phyloP scores from a whole-genome alignment of 2,329 filamentous ascomycete genomes.

The Fusarium begoniae region DNA sequence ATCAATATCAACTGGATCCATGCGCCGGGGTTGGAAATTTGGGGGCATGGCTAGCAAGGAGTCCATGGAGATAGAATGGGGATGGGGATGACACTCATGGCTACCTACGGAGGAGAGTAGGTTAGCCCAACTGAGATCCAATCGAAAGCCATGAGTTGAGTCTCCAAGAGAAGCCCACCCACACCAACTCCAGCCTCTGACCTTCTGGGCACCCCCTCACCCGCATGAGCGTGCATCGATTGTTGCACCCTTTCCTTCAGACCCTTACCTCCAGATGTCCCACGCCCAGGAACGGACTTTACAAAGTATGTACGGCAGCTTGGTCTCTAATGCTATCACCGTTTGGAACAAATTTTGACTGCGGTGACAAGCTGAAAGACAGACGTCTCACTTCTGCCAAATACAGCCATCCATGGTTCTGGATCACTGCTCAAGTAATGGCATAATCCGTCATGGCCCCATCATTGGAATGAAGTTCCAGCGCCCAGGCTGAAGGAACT shows the following conservation, averaged over 20 bases:
- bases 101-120: slow-evolving; percentile 4
- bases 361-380: neutral
- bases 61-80: slow-evolving; percentile 33
- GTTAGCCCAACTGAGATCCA: slow-evolving; percentile 16
- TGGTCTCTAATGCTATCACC: neutral
- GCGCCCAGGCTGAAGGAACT: slow-evolving; percentile 29
- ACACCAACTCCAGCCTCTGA: slow-evolving; percentile 26
- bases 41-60: slow-evolving; percentile 22
- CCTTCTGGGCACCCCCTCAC: neutral
- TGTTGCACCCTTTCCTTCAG: slow-evolving; percentile 2
- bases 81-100: slow-evolving; percentile 19
- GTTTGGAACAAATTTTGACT: neutral
- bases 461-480: slow-evolving; percentile 35
- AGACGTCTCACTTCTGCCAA: neutral
- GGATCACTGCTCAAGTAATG: slow-evolving; percentile 8
- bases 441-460: slow-evolving; percentile 17
- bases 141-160: slow-evolving; percentile 16
- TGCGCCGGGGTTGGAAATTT: slow-evolving; percentile 32
- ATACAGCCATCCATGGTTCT: slow-evolving; percentile 18
- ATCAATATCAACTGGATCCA: slow-evolving; percentile 27
- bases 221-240: slow-evolving; percentile 14
- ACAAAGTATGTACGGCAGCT: neutral
- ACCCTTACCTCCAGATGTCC: slow-evolving; percentile 12
- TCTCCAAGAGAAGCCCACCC: slow-evolving; percentile 22
- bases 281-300: slow-evolving; percentile 24